phyloP scores from a whole-genome alignment of 2,329 filamentous ascomycete species.

The Botrytis aclada region DNA sequence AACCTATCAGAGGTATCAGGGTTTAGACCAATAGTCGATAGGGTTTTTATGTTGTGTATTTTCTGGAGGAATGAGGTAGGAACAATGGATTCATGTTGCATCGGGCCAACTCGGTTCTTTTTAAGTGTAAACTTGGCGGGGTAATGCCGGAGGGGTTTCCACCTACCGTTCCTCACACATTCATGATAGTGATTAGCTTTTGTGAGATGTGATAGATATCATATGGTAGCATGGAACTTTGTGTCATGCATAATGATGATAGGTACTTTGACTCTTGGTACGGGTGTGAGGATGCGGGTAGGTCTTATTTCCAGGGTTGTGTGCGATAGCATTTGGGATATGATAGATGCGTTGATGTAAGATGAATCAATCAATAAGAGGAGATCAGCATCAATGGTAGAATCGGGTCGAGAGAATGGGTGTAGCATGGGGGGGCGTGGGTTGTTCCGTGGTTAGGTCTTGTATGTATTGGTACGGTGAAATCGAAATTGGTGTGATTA shows the following conservation, averaged over 20 bases:
- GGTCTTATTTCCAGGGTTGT: background rate
- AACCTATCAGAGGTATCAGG: background rate
- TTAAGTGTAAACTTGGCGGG: background rate
- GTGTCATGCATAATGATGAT: slow-evolving; percentile 10
- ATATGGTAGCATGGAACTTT: background rate
- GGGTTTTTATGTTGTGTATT: background rate
- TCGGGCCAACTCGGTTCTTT: background rate
- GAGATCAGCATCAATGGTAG: background rate
- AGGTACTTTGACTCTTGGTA: background rate
- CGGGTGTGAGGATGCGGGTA: background rate
- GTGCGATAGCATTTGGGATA: background rate
- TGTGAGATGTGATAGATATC: slow-evolving; percentile 8
- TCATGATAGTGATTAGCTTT: background rate
- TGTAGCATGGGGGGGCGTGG: background rate
- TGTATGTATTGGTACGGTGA: background rate
- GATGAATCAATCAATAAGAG: background rate
- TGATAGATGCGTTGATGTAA: background rate
- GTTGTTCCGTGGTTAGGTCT: background rate
- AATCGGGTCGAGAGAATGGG: background rate
- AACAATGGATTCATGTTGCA: background rate
- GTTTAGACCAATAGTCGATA: background rate
- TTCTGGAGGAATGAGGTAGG: background rate
- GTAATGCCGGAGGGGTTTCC: background rate
- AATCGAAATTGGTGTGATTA: background rate
- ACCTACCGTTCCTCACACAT: background rate